These are phyloP conservation scores for Phytophthora pisi DNA, from an alignment of 352 stramenopile species.

Conservation along the genomic window DNA sequence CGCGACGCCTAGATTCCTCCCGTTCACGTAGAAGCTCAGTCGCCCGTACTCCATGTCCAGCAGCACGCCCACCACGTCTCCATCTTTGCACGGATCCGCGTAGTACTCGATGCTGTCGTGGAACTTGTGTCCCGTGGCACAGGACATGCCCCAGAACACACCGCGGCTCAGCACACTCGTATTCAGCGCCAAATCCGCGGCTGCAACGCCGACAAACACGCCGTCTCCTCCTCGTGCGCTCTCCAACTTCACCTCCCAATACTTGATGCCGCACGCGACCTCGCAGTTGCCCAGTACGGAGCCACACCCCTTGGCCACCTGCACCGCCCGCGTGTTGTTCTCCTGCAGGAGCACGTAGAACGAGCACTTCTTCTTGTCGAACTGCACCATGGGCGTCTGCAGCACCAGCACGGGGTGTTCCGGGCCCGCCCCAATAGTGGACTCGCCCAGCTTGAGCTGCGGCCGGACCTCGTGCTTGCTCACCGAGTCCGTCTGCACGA, in stretches of 20 bases:
- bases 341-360: slow-evolving; percentile 62
- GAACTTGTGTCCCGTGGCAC: slow-evolving; percentile 78
- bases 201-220: slow-evolving; percentile 74
- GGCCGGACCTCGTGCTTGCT: slow-evolving; percentile 73
- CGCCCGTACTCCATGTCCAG: slow-evolving; percentile 78
- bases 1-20: slow-evolving; percentile 70
- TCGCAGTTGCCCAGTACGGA: slow-evolving; percentile 67
- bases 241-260: slow-evolving; percentile 80
- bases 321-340: slow-evolving; percentile 50
- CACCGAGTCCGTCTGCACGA: slow-evolving; percentile 81
- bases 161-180: slow-evolving; percentile 61
- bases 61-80: slow-evolving; percentile 75
- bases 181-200: slow-evolving; percentile 58
- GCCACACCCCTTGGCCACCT: slow-evolving; percentile 67
- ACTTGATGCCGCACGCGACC: slow-evolving; percentile 73
- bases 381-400: slow-evolving; percentile 65
- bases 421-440: slow-evolving; percentile 61
- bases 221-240: slow-evolving; percentile 60
- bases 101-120: slow-evolving; percentile 81
- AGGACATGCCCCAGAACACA: slow-evolving; percentile 80
- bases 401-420: slow-evolving; percentile 79
- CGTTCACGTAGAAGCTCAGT: slow-evolving; percentile 84
- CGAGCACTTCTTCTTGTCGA: slow-evolving; percentile 70
- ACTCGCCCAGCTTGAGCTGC: slow-evolving; percentile 62
- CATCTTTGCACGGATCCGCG: slow-evolving; percentile 69